Percentiles rank a stretch among this genome's conserved stretches.
phyloP scores from a whole-genome alignment of 2,329 filamentous ascomycete genomes.

The Nakataea oryzae region DNA sequence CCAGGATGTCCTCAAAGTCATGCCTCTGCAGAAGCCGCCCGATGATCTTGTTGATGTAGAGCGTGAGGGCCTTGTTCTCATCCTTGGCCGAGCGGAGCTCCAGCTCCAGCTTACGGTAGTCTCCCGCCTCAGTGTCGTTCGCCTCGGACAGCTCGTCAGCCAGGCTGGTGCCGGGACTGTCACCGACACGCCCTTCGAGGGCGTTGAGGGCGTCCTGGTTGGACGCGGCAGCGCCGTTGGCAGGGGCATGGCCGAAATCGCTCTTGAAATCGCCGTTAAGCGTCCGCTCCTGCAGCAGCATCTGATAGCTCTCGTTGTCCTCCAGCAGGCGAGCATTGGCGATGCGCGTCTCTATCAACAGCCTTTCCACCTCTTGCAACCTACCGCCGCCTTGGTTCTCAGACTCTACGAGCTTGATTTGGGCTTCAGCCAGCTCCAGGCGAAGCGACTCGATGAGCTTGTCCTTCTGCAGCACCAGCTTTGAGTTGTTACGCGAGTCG shows the following conservation, averaged over 20 bases:
- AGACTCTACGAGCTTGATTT: slow-evolving; percentile 90
- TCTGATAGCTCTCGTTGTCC: slow-evolving; percentile 96
- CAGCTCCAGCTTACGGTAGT: slow-evolving; percentile 58
- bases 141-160: slow-evolving; percentile 81
- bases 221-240: slow-evolving; percentile 25
- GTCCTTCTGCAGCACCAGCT: slow-evolving; percentile 87
- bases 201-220: slow-evolving; percentile 57
- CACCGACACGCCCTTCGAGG: slow-evolving; percentile 41
- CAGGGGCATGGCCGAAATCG: slow-evolving; percentile 45
- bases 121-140: slow-evolving; percentile 40
- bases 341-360: slow-evolving; percentile 86
- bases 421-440: slow-evolving; percentile 84
- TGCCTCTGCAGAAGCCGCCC: slow-evolving; percentile 88
- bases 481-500: slow-evolving; percentile 82
- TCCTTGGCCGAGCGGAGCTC: slow-evolving; percentile 73
- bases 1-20: slow-evolving; percentile 88
- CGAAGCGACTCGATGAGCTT: slow-evolving; percentile 88
- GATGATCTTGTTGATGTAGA: slow-evolving; percentile 99
- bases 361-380: slow-evolving; percentile 80
- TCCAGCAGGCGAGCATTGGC: slow-evolving; percentile 94
- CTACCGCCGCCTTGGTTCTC: slow-evolving; percentile 87
- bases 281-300: slow-evolving; percentile 88
- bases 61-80: slow-evolving; percentile 90
- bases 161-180: slow-evolving; percentile 39
- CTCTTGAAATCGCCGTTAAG: slow-evolving; percentile 88